Conservation (phyloP, 306 rosid species). For the Hippophae gyantsensis region DNA sequence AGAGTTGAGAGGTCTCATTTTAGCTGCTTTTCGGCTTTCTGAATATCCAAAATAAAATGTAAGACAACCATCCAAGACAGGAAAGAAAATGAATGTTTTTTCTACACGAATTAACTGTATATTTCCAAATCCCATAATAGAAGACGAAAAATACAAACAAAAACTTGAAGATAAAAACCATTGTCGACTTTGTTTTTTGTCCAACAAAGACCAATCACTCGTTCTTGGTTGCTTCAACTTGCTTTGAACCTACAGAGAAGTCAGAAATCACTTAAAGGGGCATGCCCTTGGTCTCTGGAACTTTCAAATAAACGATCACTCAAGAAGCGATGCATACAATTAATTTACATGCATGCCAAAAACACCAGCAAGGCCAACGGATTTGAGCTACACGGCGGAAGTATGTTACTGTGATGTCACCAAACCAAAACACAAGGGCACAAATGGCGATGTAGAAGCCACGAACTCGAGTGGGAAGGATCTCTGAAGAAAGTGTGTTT, state of each 20-base stretch:
- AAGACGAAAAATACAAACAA: conserved; percentile 19
- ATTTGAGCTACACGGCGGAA: conserved; percentile 74
- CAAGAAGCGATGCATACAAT: conserved; percentile 67
- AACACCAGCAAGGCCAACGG: conserved; percentile 79
- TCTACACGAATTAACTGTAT: too few species aligned
- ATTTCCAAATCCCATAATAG: background rate
- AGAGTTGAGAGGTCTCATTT: too few species aligned
- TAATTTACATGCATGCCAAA: conserved; percentile 60
- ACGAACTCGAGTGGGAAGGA: conserved; percentile 91
- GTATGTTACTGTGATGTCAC: conserved; percentile 91
- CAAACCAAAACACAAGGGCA: conserved; percentile 81
- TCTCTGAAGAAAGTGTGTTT: conserved; percentile 88
- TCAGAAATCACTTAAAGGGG: conserved; percentile 87
- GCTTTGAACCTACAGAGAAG: conserved; percentile 86
- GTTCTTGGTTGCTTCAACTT: conserved; percentile 27
- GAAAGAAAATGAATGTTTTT: too few species aligned
- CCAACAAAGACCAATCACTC: conserved; percentile 19
- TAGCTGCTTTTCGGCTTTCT: too few species aligned
- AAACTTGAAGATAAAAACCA: conserved; percentile 16
- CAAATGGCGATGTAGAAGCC: conserved; percentile 94
- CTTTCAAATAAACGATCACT: conserved; percentile 70
- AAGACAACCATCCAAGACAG: too few species aligned
- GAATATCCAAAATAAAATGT: too few species aligned
- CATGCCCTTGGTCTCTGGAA: conserved; percentile 98
- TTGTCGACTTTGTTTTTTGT: conserved; percentile 17